Base-by-base conservation (phyloP, 1,284 basidiomycete genomes). In the Malassezia vespertilionis region DNA sequence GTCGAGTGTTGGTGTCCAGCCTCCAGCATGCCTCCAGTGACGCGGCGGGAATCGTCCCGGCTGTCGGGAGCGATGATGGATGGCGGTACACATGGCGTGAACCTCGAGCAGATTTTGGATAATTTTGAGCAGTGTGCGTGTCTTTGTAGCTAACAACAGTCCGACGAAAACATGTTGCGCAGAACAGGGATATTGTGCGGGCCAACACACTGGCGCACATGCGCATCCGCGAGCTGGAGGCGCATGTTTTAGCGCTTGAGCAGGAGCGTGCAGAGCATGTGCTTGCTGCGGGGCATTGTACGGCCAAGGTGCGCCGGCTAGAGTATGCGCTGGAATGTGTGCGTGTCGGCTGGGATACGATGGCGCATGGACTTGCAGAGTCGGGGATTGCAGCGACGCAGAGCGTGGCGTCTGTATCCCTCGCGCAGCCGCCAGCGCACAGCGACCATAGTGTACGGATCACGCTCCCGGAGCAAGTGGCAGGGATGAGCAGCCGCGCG, bases 131-230 rank as follows among this genome's bases (percentile, higher is more conserved):
- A 57, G 42, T 54, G 44, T 57, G 38, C 22, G 55, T 52, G 8
- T 12, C 12, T 17, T 9, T 39, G 14, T 14, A 3, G 37, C 52
- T 63, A 48, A 63, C 40, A 12, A 7, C 39, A 49, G 46, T 45
- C 32, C 48, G 48, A 11, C 63, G 65, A 15, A 69, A 69, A 48
- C 65, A 69, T 44, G 63, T 66, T 12, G 54, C 62, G 10, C 65
- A 69, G 38, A 69, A 69, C 35, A 52, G 65, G 26, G 63, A 69
- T 31, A 59, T 69, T 46, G 66, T 69, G 44, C 66, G 63, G 40
- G 47, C 58, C 36, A 69, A 69, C 26, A 56, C 65, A 14, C 30
- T 58, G 0, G 46, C 53, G 0, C 60, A 65, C 37, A 35, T 63
- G 26, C 60, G 64, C 21, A 60, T 63, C 23, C 57, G 64, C 15